Base-by-base conservation (phyloP, 371 early-diverging fungal species). In the Mucor irregularis region DNA sequence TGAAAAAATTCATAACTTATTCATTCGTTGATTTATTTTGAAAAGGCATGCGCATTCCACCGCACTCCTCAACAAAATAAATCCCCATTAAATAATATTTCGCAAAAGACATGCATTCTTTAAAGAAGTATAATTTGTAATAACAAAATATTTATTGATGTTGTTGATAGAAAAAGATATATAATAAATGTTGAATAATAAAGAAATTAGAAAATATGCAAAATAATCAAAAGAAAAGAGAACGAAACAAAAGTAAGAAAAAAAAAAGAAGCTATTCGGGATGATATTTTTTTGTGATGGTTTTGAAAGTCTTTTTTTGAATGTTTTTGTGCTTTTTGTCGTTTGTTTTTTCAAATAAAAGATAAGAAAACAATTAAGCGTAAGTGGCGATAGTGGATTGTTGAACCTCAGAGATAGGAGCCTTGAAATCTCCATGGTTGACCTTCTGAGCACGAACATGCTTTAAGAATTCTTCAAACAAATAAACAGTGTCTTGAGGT, bases 401-500 rank as follows among this genome's bases (percentile, higher is more conserved):
- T 29, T 53, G 52, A 37, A 47, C 24, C 22, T 57, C 37, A 21
- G 37, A 24, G 38, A 63, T 48, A 43, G 53, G 34, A 21, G 48
- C 35, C 16, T 47, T 53, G 38, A 49, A 43, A 25, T 30, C 42
- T 35, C 56, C 44, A 14, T 26, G 33, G 22, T 61, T 48, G 26
- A 35, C 29, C 42, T 67, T 67, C n/a, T 62, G 52, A 30, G 56
- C 39, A 44, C 64, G 64, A 22, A 68, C 68, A 19, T 64, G 49
- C 7, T 53, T 52, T 51, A 68, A 54, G 55, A 88, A 91, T 33
- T 84, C 84, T 29, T 85, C 83, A 69, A 95, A 94, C 52, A 94
- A 78, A 56, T 88, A 90, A 26, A 78, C 81, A 16, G 95, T 92
- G 56, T 95, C 96, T 53, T 82, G 76, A 5, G 96, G 96, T 13